Evolutionary conservation across 371 early-diverging fungal species (phyloP).

Genomic region (Actinomucor elegans): DNA sequence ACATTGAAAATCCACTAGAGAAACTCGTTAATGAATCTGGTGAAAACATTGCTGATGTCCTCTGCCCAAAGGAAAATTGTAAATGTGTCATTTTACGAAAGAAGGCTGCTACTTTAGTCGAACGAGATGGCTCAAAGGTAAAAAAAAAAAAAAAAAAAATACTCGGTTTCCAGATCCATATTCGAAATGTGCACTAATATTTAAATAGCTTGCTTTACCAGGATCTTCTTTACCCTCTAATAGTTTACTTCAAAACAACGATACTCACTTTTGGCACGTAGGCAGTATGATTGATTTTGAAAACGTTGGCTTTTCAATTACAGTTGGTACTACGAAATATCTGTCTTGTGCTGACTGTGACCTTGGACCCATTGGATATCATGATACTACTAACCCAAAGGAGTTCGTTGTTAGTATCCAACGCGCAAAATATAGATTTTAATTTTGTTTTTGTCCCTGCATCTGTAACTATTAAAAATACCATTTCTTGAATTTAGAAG

Average conservation of each 20-base stretch:
- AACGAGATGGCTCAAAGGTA: conserved; percentile 45
- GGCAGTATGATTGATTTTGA: conserved; percentile 75
- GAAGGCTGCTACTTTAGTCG: conserved; percentile 34
- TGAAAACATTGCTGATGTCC: conserved; percentile 36
- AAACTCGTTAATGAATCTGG: conserved; percentile 21
- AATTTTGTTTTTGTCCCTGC: background rate
- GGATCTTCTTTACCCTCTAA: conserved; percentile 21
- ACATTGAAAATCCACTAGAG: conserved; percentile 21
- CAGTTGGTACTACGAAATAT: conserved; percentile 57
- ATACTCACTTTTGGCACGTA: conserved; percentile 57
- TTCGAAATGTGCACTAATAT: too few species aligned
- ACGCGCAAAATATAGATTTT: conserved; percentile 48
- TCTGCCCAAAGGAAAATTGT: conserved; percentile 45
- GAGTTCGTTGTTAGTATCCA: conserved; percentile 57
- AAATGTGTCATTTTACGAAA: conserved; percentile 38
- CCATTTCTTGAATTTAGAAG: background rate
- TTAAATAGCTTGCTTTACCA: conserved; percentile 26
- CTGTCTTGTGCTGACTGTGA: conserved; percentile 85
- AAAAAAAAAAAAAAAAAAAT: background rate
- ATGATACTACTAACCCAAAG: conserved; percentile 42
- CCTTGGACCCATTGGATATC: conserved; percentile 75
- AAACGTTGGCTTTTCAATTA: conserved; percentile 77
- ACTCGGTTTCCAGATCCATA: too few species aligned
- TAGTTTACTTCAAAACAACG: conserved; percentile 8
- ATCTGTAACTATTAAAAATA: background rate